Percentiles rank a stretch among this genome's conserved stretches.
These are phyloP conservation scores for Rhodomyrtus psidioides DNA, from an alignment of 441 rosid genomes.

Conservation along the genomic window DNA sequence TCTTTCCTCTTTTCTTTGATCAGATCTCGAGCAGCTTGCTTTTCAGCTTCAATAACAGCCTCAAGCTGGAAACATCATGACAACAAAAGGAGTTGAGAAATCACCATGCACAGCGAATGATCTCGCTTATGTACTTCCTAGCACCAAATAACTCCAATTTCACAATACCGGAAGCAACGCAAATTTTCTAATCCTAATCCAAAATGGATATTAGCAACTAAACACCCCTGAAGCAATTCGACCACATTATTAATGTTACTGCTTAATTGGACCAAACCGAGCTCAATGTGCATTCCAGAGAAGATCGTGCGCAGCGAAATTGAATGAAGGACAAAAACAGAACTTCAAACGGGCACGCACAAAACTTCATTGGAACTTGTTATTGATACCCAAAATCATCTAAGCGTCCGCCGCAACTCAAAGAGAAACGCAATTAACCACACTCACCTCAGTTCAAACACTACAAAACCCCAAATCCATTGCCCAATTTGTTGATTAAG, in stretches of 20 bases:
- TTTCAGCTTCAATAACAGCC: constrained; percentile 81
- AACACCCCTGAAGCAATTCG: background rate
- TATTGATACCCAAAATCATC: background rate
- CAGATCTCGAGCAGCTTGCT: constrained; percentile 78
- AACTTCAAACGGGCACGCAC: background rate
- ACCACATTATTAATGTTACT: background rate
- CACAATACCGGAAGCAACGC: background rate
- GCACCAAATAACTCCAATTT: background rate
- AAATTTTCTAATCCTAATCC: background rate
- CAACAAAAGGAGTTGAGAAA: background rate
- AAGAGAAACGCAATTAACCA: background rate
- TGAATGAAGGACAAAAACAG: background rate
- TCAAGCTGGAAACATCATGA: constrained; percentile 42
- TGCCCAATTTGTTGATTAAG: background rate
- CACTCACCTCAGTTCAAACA: background rate
- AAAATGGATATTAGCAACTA: background rate
- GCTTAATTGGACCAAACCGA: background rate
- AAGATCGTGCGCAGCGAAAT: background rate
- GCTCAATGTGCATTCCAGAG: background rate
- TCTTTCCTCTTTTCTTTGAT: constrained; percentile 73
- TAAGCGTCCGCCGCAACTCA: background rate
- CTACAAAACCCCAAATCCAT: background rate
- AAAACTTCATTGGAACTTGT: background rate
- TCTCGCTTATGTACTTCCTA: background rate
- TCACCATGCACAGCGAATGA: background rate